Evolutionary conservation across 2,329 filamentous ascomycete genomes (phyloP).

Genomic region (Fusarium tanahbumbuense): DNA sequence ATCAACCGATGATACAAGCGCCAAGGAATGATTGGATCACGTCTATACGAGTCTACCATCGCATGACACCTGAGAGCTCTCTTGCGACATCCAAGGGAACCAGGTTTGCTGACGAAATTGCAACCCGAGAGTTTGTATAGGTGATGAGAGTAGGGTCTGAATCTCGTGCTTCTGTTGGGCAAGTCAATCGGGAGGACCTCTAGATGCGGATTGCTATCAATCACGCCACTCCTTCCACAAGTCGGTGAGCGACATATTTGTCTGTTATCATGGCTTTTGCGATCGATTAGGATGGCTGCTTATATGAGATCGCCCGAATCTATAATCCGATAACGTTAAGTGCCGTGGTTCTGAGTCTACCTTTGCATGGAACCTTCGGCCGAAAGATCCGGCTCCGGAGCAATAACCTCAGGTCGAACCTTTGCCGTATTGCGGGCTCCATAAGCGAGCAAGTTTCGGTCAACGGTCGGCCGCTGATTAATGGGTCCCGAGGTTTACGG

Average conservation of each 20-base stretch:
- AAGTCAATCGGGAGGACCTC: background rate
- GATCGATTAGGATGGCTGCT: background rate
- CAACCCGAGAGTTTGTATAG: no score
- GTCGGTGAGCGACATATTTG: background rate
- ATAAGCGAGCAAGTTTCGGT: background rate
- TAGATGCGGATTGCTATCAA: background rate
- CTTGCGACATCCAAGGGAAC: no score
- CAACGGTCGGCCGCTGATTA: conserved; percentile 8
- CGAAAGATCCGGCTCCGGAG: conserved; percentile 6
- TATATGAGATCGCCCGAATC: background rate
- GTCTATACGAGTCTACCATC: no score
- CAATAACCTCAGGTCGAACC: background rate
- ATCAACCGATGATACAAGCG: background rate
- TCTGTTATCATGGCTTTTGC: background rate
- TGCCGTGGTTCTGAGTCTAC: background rate
- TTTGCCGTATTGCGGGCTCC: background rate
- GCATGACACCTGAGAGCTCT: no score
- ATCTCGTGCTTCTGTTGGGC: no score
- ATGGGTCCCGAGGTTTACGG: background rate
- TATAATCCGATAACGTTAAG: background rate
- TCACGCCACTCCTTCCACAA: background rate
- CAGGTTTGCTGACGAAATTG: no score
- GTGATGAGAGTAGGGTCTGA: no score
- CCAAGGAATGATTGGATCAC: no score
- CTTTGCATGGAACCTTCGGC: background rate